phyloP scores from a whole-genome alignment of 306 rosid species.

The Vigna reflexopilosa region DNA sequence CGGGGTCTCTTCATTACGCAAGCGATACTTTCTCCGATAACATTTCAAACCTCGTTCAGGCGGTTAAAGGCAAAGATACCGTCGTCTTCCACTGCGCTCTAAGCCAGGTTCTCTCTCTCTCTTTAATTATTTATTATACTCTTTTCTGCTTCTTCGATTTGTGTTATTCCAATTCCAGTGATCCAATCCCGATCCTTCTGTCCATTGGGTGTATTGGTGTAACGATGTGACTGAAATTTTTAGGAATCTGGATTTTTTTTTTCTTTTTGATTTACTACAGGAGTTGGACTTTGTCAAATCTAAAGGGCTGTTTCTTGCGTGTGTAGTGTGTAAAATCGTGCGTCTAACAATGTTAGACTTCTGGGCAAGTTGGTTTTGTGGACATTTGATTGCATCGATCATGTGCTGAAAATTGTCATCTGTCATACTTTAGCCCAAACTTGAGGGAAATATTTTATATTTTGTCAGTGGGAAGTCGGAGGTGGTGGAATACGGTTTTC shows the following conservation, averaged over 20 bases:
- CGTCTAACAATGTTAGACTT: neutral
- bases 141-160: too few species aligned
- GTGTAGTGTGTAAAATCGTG: neutral
- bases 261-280: too few species aligned
- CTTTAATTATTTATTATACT: neutral
- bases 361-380: neutral
- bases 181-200: neutral
- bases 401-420: too few species aligned
- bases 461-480: neutral
- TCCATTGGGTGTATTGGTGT: neutral
- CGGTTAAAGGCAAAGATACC: slow-evolving; percentile 82
- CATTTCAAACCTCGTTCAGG: slow-evolving; percentile 63
- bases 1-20: slow-evolving; percentile 78
- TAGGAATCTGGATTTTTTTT: too few species aligned
- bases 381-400: neutral
- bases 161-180: too few species aligned
- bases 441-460: too few species aligned
- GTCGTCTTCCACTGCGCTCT: slow-evolving; percentile 91
- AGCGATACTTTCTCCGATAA: slow-evolving; percentile 66
- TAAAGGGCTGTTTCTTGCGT: neutral
- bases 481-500: neutral
- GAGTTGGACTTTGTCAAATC: neutral
- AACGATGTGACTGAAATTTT: too few species aligned
- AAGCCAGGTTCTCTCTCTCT: slow-evolving; percentile 57
- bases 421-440: neutral